Percentiles rank a stretch among this genome's conserved stretches.
phyloP scores from a whole-genome alignment of 2,329 filamentous ascomycete genomes.

The Pseudogymnoascus sp. region DNA sequence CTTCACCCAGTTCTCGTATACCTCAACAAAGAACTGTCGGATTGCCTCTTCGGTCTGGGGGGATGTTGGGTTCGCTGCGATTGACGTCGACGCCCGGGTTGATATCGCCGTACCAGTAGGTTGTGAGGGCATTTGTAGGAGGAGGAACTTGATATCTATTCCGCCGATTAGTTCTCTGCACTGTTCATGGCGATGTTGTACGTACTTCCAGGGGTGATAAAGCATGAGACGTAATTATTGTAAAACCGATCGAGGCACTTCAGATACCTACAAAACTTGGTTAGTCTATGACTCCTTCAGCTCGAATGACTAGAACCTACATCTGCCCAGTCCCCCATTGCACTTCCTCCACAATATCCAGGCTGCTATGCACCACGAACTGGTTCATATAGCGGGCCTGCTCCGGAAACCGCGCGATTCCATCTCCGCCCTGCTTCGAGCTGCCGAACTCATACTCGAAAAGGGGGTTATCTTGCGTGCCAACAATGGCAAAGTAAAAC shows the following conservation, averaged over 20 bases:
- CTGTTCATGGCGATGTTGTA: conserved; percentile 4
- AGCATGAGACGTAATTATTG: conserved; percentile 90
- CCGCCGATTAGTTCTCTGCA: background rate
- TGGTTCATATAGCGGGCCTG: conserved; percentile 92
- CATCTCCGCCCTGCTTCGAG: conserved; percentile 91
- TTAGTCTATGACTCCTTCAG: conserved; percentile 11
- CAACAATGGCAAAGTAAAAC: conserved; percentile 97
- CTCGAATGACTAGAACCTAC: conserved; percentile 41
- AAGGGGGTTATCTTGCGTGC: conserved; percentile 88
- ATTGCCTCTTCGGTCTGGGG: conserved; percentile 93
- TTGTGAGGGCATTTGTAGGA: conserved; percentile 74
- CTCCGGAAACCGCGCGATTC: conserved; percentile 79
- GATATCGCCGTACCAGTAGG: conserved; percentile 37
- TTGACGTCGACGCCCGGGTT: conserved; percentile 58
- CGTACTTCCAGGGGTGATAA: conserved; percentile 74
- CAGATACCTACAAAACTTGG: conserved; percentile 63
- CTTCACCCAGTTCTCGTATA: conserved; percentile 96
- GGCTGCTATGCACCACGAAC: conserved; percentile 88
- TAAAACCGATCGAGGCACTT: conserved; percentile 97
- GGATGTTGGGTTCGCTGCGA: conserved; percentile 77
- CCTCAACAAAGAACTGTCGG: conserved; percentile 87
- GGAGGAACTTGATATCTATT: conserved; percentile 78
- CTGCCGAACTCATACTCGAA: conserved; percentile 98
- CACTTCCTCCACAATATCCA: conserved; percentile 93
- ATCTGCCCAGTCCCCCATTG: conserved; percentile 86